Percentiles rank a stretch among this genome's conserved stretches.
Conservation (phyloP, 768 basidiomycete species). For the Phylloporus scabripes region DNA sequence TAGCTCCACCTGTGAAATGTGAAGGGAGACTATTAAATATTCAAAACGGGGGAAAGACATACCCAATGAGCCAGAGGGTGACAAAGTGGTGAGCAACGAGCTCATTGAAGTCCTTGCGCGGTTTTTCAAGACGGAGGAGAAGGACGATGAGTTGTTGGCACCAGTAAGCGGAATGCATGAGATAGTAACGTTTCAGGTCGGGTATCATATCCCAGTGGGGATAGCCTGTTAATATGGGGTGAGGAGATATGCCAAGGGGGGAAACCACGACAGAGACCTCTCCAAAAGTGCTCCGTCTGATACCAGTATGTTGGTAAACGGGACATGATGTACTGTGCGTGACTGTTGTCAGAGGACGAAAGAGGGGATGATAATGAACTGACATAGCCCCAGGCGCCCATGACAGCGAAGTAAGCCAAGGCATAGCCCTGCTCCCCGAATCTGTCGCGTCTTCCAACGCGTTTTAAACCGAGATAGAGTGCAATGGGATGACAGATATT, state of each 20-base stretch:
- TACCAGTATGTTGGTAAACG: slow-evolving; percentile 84
- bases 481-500: slow-evolving; percentile 65
- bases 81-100: slow-evolving; percentile 89
- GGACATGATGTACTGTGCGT: slow-evolving; percentile 71
- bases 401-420: slow-evolving; percentile 66
- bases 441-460: slow-evolving; percentile 61
- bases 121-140: slow-evolving; percentile 83
- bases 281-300: slow-evolving; percentile 79
- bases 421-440: slow-evolving; percentile 95
- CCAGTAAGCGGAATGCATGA: slow-evolving; percentile 94
- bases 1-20: slow-evolving; percentile 69
- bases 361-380: slow-evolving; percentile 24
- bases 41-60: slow-evolving; percentile 25
- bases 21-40: not conserved
- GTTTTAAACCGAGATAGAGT: slow-evolving; percentile 62
- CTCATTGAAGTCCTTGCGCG: slow-evolving; percentile 85
- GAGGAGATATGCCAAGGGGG: not conserved
- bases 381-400: slow-evolving; percentile 75
- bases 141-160: slow-evolving; percentile 88
- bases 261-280: slow-evolving; percentile 41
- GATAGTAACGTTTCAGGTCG: slow-evolving; percentile 85
- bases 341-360: not conserved
- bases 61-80: slow-evolving; percentile 93
- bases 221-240: slow-evolving; percentile 48
- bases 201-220: slow-evolving; percentile 87